Conservation (phyloP, 495 filamentous ascomycete species). For the Astrothelium subdiscretum region DNA sequence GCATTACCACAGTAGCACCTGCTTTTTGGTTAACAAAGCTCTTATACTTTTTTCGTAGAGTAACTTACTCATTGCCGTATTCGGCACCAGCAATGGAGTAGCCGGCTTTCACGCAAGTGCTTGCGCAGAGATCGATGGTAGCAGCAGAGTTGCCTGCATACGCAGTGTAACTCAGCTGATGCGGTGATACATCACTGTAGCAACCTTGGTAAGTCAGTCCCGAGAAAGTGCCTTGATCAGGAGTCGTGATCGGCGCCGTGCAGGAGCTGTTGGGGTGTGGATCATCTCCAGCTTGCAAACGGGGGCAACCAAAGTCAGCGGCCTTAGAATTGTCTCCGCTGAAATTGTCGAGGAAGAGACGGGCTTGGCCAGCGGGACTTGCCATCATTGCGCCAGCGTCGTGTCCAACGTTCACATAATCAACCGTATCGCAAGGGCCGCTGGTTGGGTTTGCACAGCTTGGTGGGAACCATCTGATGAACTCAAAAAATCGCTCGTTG, state of each 20-base stretch:
- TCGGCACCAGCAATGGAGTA: slow-evolving; percentile 9
- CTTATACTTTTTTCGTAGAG: neutral
- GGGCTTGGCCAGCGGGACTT: slow-evolving; percentile 9
- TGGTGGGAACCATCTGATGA: slow-evolving; percentile 13
- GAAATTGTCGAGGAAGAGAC: slow-evolving; percentile 19
- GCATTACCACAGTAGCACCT: slow-evolving; percentile 15
- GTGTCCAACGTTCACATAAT: slow-evolving; percentile 12
- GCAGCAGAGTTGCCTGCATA: slow-evolving; percentile 2
- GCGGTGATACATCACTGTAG: slow-evolving; percentile 8
- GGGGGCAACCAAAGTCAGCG: slow-evolving; percentile 16
- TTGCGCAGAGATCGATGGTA: slow-evolving; percentile 4
- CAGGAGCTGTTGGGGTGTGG: slow-evolving; percentile 9
- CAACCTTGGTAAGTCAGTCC: slow-evolving; percentile 13
- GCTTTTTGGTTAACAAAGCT: neutral
- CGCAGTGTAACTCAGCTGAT: slow-evolving; percentile 5
- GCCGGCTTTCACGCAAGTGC: neutral
- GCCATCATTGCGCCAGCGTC: slow-evolving; percentile 16
- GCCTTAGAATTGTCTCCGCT: slow-evolving; percentile 10
- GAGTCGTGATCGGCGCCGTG: neutral
- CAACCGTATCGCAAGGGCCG: slow-evolving; percentile 13
- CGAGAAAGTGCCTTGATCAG: neutral
- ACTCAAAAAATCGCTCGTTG: slow-evolving; percentile 18
- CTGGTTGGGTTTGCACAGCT: slow-evolving; percentile 8
- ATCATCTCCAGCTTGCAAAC: slow-evolving; percentile 13
- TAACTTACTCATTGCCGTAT: slow-evolving; percentile 12